A percentile compares a stretch with the other conserved stretches of the same genome.
Conservation (phyloP, 176 grass and related monocot genomes). For the Ananas comosus region DNA sequence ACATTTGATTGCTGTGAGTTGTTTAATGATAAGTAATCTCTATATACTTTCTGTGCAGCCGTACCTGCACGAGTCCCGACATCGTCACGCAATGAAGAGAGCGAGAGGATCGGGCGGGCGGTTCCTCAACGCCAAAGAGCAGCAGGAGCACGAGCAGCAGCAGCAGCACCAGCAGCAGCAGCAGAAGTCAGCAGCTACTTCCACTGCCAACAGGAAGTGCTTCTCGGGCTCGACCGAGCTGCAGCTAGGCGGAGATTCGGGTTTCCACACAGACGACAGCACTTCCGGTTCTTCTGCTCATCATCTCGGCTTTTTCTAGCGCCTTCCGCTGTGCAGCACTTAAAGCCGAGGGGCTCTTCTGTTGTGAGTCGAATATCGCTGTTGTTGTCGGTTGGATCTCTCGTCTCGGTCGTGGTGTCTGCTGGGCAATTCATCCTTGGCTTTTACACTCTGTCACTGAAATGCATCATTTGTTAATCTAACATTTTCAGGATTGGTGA, state of each 20-base stretch:
- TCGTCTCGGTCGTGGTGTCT: conserved; percentile 19
- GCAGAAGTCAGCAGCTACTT: background rate
- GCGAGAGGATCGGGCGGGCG: conserved; percentile 56
- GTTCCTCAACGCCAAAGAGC: conserved; percentile 50
- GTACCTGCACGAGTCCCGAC: conserved; percentile 76
- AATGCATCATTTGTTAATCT: conserved; percentile 4
- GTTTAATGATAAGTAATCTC: background rate
- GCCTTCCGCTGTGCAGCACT: conserved; percentile 16
- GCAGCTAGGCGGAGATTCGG: conserved; percentile 10
- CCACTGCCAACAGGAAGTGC: background rate
- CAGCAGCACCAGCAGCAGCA: conserved; percentile 16
- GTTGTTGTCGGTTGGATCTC: background rate
- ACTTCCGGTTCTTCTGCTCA: conserved; percentile 19
- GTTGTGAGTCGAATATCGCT: conserved; percentile 18
- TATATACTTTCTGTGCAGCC: conserved; percentile 34
- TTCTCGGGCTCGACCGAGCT: conserved; percentile 21
- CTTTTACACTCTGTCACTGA: conserved; percentile 23
- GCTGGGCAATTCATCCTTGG: conserved; percentile 78
- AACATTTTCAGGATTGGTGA: background rate
- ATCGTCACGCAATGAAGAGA: conserved; percentile 72
- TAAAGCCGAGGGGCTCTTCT: conserved; percentile 20
- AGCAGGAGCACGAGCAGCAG: conserved; percentile 27
- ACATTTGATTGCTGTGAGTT: background rate
- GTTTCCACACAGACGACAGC: conserved; percentile 7
- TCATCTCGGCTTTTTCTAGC: conserved; percentile 27